phyloP scores from a whole-genome alignment of 2,329 filamentous ascomycete genomes.

The Aspergillus quadrilineatus region DNA sequence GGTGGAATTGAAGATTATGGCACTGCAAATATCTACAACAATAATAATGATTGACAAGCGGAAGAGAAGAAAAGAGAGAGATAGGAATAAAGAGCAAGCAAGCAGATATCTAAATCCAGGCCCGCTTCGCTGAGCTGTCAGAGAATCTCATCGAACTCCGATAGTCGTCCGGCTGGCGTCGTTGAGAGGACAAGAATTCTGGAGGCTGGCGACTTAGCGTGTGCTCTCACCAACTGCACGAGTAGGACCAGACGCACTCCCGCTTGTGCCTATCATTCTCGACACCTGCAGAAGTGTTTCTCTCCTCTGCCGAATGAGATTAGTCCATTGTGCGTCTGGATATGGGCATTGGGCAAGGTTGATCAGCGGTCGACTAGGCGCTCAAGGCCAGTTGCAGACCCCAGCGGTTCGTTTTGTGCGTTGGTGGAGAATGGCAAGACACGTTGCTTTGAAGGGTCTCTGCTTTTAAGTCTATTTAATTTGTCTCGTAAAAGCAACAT shows the following conservation, averaged over 20 bases:
- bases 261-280: slow-evolving; percentile 1
- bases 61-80: slow-evolving; percentile 2
- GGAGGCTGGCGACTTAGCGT: slow-evolving; percentile 14
- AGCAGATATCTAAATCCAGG: background rate
- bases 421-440: background rate
- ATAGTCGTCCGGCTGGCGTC: slow-evolving; percentile 2
- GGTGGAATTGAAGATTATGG: slow-evolving; percentile 31
- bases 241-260: background rate
- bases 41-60: background rate
- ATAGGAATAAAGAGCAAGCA: background rate
- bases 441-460: background rate
- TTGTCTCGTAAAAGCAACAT: background rate
- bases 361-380: background rate
- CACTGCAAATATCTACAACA: background rate
- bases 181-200: slow-evolving; percentile 14
- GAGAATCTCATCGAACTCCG: slow-evolving; percentile 12
- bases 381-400: background rate
- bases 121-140: slow-evolving; percentile 4
- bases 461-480: background rate
- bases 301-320: background rate
- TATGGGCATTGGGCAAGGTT: background rate
- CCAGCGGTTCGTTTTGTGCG: background rate
- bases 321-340: background rate
- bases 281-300: slow-evolving; percentile 4
- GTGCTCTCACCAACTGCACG: slow-evolving; percentile 2